Base-by-base conservation (phyloP, 192 early-diverging fungal species). In the Fimicolochytrium jonesii region DNA sequence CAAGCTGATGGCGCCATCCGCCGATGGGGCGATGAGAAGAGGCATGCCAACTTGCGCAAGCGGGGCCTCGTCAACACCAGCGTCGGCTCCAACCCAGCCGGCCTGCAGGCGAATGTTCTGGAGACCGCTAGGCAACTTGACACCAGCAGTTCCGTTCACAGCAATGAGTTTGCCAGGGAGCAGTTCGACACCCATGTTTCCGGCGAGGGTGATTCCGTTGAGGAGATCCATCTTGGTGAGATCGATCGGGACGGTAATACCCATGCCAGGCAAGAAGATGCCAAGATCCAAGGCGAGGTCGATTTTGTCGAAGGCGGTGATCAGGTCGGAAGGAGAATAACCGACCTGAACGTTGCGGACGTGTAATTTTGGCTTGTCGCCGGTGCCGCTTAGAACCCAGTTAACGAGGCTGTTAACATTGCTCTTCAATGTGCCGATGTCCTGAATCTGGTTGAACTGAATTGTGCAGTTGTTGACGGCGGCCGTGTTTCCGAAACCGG, bases 251-350 rank as follows among this genome's bases (percentile, higher is more conserved):
- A 64, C 33, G 37, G 26, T 64, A 26, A 64, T 64, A 1, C 62
- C 62, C 23, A 64, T 23, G 39, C 51, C 51, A 17, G 49, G 62
- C 1, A 64, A 33, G 47, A 64, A 49, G 3, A 36, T 64, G 52
- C 18, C 62, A 18, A 64, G 49, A 23, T 55, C 22, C 6, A 64
- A 20, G 15, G 49, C 20, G 0, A 49, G 36, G 49, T 64, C 52
- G 34, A 64, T 44, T 31, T 64, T 64, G 10, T n/a, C 23, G 51
- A 64, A 64, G 1, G 62, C 62, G 34, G 62, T 64, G 36, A 64
- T 64, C 51, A 53, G 35, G 47, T 64, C 62, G 2, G 49, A 55
- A 6, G 52, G 30, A 34, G 32, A 37, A 26, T n/a, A 15, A 18
- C 62, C 62, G 41, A 64, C 28, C 23, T 37, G 20, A 41, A 64